These are phyloP conservation scores for Filobasidium uniguttulatum DNA, from an alignment of 1,284 basidiomycete genomes.

Conservation along the genomic window DNA sequence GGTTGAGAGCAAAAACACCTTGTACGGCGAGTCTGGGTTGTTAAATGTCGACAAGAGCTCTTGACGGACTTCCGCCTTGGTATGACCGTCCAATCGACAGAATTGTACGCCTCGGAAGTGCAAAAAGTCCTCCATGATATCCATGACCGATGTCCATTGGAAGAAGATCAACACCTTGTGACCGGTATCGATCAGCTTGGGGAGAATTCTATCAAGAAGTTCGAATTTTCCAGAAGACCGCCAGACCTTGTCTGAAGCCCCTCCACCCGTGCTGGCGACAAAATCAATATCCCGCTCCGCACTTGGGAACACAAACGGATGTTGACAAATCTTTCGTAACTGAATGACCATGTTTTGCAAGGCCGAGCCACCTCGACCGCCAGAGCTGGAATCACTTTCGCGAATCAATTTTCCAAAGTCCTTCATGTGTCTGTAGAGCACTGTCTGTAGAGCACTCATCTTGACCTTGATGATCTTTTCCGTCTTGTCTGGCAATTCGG, in stretches of 20 bases:
- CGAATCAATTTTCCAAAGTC: constrained; percentile 48
- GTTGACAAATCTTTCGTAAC: constrained; percentile 96
- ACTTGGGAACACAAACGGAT: constrained; percentile 89
- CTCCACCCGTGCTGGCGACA: constrained; percentile 5
- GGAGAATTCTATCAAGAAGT: constrained; percentile 79
- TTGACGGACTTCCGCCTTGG: constrained; percentile 95
- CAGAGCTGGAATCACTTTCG: constrained; percentile 16
- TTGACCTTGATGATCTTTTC: constrained; percentile 98
- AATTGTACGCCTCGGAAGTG: constrained; percentile 81
- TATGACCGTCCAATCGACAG: constrained; percentile 91
- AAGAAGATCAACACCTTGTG: constrained; percentile 92
- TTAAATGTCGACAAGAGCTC: constrained; percentile 84
- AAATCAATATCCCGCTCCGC: constrained; percentile 71
- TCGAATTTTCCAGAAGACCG: constrained; percentile 91
- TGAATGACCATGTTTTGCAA: constrained; percentile 99
- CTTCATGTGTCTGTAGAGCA: constrained; percentile 82
- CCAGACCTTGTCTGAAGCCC: constrained; percentile 54
- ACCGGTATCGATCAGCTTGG: constrained; percentile 82
- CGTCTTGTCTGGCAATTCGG: constrained; percentile 94
- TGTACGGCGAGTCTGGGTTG: constrained; percentile 73
- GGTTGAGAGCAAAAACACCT: constrained; percentile 92
- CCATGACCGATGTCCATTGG: constrained; percentile 99
- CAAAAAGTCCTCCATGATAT: constrained; percentile 97
- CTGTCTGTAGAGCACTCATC: constrained; percentile 88
- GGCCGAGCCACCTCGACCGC: constrained; percentile 1